These are phyloP conservation scores for Pichia californica DNA, from an alignment of 805 yeast species.

Conservation along the genomic window DNA sequence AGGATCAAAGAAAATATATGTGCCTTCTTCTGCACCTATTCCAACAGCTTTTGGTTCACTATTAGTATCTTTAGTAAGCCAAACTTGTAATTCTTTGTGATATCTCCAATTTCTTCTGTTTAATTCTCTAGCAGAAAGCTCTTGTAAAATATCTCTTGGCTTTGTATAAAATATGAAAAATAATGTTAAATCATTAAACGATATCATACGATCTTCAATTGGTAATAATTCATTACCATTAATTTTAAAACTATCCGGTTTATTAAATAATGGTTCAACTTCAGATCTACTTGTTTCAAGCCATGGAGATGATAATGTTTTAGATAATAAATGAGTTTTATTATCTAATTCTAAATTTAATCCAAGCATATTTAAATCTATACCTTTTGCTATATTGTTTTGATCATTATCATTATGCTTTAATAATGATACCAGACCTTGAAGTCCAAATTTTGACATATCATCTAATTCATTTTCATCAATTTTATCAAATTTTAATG, in stretches of 20 bases:
- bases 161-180: conserved; percentile 90
- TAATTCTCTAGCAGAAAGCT: conserved; percentile 85
- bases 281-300: conserved; percentile 83
- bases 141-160: conserved; percentile 91
- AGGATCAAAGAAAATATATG: conserved; percentile 92
- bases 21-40: conserved; percentile 82
- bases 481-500: conserved; percentile 1
- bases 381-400: conserved; percentile 65
- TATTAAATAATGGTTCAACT: conserved; percentile 74
- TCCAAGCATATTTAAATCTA: conserved; percentile 63
- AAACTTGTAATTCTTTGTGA: conserved; percentile 90
- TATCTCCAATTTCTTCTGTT: conserved; percentile 94
- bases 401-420: conserved; percentile 58
- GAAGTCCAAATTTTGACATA: conserved; percentile 60
- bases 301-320: conserved; percentile 89
- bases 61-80: conserved; percentile 92
- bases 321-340: conserved; percentile 40
- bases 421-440: conserved; percentile 54
- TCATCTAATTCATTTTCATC: conserved; percentile 25
- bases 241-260: conserved; percentile 50
- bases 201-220: conserved; percentile 38
- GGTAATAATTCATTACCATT: conserved; percentile 19
- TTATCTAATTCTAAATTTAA: conserved; percentile 45
- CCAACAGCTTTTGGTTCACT: conserved; percentile 69
- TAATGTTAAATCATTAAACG: conserved; percentile 84